phyloP scores from a whole-genome alignment of 2,329 filamentous ascomycete genomes.

The Venturia effusa region DNA sequence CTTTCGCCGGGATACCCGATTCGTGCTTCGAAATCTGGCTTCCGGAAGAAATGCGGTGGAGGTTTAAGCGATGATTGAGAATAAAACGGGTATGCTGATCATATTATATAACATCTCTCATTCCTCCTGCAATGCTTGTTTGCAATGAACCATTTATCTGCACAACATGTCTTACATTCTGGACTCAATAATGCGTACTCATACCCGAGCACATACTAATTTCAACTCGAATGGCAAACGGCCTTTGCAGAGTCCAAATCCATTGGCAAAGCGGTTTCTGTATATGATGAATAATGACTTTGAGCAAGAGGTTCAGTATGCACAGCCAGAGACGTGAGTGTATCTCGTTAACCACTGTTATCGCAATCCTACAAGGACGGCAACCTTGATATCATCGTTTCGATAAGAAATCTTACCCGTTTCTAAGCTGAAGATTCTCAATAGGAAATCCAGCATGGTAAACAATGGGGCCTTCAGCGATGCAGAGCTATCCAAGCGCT shows the following conservation, averaged over 20 bases:
- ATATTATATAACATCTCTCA: neutral
- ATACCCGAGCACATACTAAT: neutral
- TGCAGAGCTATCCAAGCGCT: neutral
- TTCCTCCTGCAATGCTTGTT: neutral
- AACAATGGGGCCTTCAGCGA: neutral
- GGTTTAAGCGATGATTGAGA: neutral
- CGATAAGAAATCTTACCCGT: neutral
- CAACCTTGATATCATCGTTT: neutral
- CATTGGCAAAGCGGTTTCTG: neutral
- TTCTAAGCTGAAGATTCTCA: neutral
- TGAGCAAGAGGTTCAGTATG: neutral
- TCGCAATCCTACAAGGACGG: neutral
- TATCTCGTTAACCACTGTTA: neutral
- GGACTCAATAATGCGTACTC: neutral
- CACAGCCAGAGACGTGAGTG: neutral
- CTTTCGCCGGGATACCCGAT: neutral
- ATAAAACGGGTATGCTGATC: neutral
- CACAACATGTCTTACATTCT: neutral
- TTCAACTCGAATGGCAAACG: neutral
- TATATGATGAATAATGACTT: neutral
- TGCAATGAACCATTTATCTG: neutral
- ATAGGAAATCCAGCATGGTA: neutral
- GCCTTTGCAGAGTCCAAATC: neutral
- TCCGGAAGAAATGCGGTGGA: neutral
- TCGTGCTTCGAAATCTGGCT: neutral